These are phyloP conservation scores for Aspergillus bridgeri DNA, from an alignment of 495 filamentous ascomycete genomes.

Conservation along the genomic window DNA sequence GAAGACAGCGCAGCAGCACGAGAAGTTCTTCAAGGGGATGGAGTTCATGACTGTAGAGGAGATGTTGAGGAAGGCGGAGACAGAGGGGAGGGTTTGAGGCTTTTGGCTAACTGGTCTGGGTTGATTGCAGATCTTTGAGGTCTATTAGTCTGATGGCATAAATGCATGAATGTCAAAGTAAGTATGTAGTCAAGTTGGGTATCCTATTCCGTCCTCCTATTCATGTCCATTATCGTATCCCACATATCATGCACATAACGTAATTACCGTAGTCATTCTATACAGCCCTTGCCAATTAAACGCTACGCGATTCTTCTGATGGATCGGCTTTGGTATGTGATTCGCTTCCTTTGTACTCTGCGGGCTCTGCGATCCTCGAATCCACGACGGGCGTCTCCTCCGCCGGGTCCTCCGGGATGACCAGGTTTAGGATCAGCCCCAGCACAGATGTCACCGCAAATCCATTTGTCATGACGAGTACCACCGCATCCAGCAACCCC, in stretches of 20 bases:
- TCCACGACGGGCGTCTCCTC: constrained; percentile 41
- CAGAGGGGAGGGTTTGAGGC: background rate
- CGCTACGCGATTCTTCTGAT: background rate
- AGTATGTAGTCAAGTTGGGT: background rate
- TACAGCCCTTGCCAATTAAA: background rate
- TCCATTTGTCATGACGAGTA: constrained; percentile 72
- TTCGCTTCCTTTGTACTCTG: background rate
- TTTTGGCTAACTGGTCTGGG: too few relatives aligned
- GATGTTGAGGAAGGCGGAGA: constrained; percentile 6
- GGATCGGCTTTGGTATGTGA: constrained; percentile 2
- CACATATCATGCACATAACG: background rate
- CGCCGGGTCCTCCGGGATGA: constrained; percentile 70
- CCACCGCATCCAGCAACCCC: constrained; percentile 81
- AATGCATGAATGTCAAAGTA: background rate
- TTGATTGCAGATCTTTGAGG: too few relatives aligned
- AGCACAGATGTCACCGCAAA: constrained; percentile 65
- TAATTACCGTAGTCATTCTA: background rate
- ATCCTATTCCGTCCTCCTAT: too few relatives aligned
- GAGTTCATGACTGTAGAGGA: constrained; percentile 5
- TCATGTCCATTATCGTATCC: background rate
- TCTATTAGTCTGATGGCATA: too few relatives aligned
- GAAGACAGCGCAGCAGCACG: constrained; percentile 6
- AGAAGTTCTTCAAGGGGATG: constrained; percentile 10
- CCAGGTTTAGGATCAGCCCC: constrained; percentile 68
- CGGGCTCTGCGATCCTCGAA: constrained; percentile 15